These are phyloP conservation scores for Emmonsiellopsis sp. DNA, from an alignment of 2,329 filamentous ascomycete genomes.

Conservation along the genomic window DNA sequence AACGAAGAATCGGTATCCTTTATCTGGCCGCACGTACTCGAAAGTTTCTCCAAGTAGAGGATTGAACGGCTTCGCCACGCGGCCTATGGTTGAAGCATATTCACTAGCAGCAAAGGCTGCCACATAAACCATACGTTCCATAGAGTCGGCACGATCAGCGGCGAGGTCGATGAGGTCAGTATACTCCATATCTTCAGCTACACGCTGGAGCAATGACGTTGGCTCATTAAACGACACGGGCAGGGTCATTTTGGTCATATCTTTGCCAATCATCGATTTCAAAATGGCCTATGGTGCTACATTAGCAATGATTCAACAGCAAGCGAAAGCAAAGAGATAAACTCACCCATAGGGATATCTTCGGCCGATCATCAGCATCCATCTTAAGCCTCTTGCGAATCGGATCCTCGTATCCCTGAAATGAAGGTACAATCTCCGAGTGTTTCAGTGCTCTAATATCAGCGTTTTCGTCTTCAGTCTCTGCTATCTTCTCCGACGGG, in stretches of 20 bases:
- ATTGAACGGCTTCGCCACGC: slow-evolving; percentile 97
- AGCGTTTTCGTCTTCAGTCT: slow-evolving; percentile 28
- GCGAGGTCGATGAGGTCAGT: slow-evolving; percentile 84
- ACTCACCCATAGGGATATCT: slow-evolving; percentile 90
- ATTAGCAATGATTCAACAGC: neutral
- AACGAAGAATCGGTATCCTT: slow-evolving; percentile 96
- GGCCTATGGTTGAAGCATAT: slow-evolving; percentile 92
- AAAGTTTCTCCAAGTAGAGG: slow-evolving; percentile 93
- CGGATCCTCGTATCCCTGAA: slow-evolving; percentile 85
- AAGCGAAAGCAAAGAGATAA: neutral
- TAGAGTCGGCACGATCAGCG: slow-evolving; percentile 73
- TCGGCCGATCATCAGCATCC: slow-evolving; percentile 85
- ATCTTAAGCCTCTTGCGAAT: slow-evolving; percentile 71
- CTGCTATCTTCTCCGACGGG: slow-evolving; percentile 39
- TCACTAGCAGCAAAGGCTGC: slow-evolving; percentile 93
- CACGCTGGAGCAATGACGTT: slow-evolving; percentile 87
- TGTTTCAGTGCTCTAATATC: slow-evolving; percentile 41
- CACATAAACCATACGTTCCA: slow-evolving; percentile 88
- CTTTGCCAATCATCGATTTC: slow-evolving; percentile 99
- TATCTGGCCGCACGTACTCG: slow-evolving; percentile 90
- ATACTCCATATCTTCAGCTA: slow-evolving; percentile 97
- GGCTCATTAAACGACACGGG: slow-evolving; percentile 98
- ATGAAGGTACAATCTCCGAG: slow-evolving; percentile 65
- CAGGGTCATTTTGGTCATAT: slow-evolving; percentile 99
- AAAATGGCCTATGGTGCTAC: slow-evolving; percentile 62